Evolutionary conservation across 371 early-diverging fungal genomes (phyloP), one percentile per base, ranked within the genome.

Genomic region (Lichtheimia corymbifera): DNA sequence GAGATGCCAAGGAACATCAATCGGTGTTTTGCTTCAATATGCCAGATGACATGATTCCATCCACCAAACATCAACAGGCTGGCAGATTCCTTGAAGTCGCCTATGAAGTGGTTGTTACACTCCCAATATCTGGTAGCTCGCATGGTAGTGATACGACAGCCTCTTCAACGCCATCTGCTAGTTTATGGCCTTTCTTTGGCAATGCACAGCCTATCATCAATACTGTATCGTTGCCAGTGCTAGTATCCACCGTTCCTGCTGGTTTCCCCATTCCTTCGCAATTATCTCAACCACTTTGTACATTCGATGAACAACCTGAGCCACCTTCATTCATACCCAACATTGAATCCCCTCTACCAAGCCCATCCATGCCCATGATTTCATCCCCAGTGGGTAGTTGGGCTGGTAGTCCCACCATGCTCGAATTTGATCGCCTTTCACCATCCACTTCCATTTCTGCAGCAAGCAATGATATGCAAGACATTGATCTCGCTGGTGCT

Each of bases 331-430:
- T 74, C 54, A 68, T 73, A 47, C 68, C 71, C 25, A 66, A 62
- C 50, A 61, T 66, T 25, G 74, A 74, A 17, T 77, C 77, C 0
- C 72, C 77, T n/a, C 28, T 67, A 4, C 70, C 72, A 9, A 74
- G 73, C 51, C 74, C 71, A 13, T 61, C 67, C 13, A 58, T 52
- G 40, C 59, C 64, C n/a, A 50, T 50, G 55, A 55, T 62, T 28
- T 69, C 63, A 44, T 62, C 63, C 30, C 61, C 71, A 28, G 64
- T 68, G 12, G 72, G 73, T 5, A 73, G 73, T 20, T 73, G 73
- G 59, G 65, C 73, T 24, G 72, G 71, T 13, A 73, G 71, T 27
- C 77, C 77, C 35, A 52, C 60, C 15, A 49, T 49, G 25, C 43
- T 44, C 14, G 54, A 54, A 40, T 17, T 54, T 4, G 54, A 54